Evolutionary conservation across 108 stramenopile genomes (phyloP).

Genomic region (Hondaea fermentalgiana): DNA sequence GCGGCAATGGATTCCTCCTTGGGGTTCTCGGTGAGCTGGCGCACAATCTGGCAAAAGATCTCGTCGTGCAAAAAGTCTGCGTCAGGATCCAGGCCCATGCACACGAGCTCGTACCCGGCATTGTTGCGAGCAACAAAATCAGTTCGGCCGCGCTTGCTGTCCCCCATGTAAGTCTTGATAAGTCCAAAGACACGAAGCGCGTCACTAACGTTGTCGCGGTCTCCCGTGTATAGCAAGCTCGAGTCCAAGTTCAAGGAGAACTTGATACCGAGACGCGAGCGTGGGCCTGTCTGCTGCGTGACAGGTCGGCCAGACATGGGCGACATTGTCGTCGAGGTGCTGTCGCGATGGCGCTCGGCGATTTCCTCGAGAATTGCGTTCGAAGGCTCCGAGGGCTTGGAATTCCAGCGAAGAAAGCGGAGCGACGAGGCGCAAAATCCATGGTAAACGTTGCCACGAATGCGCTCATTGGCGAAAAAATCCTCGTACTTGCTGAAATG

Average conservation of each 20-base stretch:
- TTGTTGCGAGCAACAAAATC: not conserved
- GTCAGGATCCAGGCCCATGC: not conserved
- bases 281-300: not conserved
- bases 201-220: not conserved
- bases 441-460: not conserved
- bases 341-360: not conserved
- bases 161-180: slow-evolving; percentile 12
- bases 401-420: not conserved
- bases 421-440: not conserved
- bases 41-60: slow-evolving; percentile 47
- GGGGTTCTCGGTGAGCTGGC: slow-evolving; percentile 50
- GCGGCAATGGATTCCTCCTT: slow-evolving; percentile 12
- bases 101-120: not conserved
- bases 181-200: not conserved
- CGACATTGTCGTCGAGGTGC: not conserved
- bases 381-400: not conserved
- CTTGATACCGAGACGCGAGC: not conserved
- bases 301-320: not conserved
- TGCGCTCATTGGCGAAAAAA: slow-evolving; percentile 24
- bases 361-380: not conserved
- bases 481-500: slow-evolving; percentile 21
- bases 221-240: not conserved
- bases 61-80: slow-evolving; percentile 29
- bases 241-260: not conserved
- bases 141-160: not conserved